phyloP scores from a whole-genome alignment of 208 protist species.

The Trypanosoma theileri region DNA sequence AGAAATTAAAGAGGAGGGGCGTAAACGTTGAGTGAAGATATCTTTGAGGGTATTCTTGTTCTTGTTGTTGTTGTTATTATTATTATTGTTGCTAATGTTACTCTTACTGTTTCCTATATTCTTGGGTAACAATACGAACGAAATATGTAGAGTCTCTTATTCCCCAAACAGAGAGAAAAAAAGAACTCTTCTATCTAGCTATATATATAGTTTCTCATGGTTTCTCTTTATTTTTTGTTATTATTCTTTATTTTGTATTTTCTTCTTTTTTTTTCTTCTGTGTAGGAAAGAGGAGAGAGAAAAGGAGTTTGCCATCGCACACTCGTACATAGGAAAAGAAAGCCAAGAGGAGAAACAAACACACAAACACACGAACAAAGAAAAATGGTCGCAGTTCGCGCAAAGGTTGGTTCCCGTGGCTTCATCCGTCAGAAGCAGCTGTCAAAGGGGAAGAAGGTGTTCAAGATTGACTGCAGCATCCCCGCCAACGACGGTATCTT shows the following conservation, averaged over 20 bases:
- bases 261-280: background rate
- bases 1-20: background rate
- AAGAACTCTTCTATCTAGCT: background rate
- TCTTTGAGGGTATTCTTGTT: background rate
- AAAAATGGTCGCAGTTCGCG: conserved; percentile 89
- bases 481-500: conserved; percentile 65
- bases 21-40: background rate
- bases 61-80: conserved; percentile 6
- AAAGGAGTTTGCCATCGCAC: background rate
- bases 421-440: conserved; percentile 83
- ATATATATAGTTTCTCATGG: background rate
- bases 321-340: background rate
- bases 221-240: background rate
- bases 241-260: background rate
- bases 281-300: conserved; percentile 1
- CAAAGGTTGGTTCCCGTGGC: conserved; percentile 87
- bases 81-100: background rate
- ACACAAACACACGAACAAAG: background rate
- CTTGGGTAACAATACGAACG: background rate
- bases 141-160: background rate
- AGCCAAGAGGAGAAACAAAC: background rate
- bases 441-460: conserved; percentile 88
- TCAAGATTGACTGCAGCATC: conserved; percentile 73
- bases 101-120: background rate
- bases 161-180: background rate